Evolutionary conservation across 2,329 filamentous ascomycete species (phyloP).

Genomic region (Fusarium austroafricanum): DNA sequence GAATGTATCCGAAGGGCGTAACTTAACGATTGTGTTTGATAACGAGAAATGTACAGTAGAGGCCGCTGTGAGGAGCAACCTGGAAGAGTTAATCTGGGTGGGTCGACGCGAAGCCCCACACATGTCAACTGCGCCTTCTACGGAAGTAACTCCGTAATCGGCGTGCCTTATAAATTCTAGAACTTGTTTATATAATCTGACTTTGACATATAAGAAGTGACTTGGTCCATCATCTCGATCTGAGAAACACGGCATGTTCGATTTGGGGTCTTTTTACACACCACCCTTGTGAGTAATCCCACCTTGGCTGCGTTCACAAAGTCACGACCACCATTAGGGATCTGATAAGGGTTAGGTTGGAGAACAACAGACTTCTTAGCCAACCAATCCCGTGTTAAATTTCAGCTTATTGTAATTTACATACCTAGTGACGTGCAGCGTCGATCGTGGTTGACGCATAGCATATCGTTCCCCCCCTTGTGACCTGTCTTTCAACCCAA

Average conservation of each 20-base stretch:
- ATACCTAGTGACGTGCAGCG: not conserved
- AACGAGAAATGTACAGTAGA: not conserved
- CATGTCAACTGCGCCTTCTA: not conserved
- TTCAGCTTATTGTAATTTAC: not conserved
- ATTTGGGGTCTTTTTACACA: not conserved
- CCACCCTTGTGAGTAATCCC: not conserved
- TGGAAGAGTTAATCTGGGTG: slow-evolving; percentile 4
- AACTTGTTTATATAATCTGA: not conserved
- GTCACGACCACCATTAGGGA: not conserved
- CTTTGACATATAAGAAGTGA: not conserved
- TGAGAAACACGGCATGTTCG: not conserved
- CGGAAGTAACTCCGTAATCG: not conserved
- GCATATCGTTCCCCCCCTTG: not conserved
- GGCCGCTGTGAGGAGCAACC: not conserved
- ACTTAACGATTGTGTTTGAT: not conserved
- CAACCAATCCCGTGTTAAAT: not conserved
- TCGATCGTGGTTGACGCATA: not conserved
- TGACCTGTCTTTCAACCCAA: not conserved
- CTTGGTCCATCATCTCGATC: not conserved
- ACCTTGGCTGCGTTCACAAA: not conserved
- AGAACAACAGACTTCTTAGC: not conserved
- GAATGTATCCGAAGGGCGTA: slow-evolving; percentile 6
- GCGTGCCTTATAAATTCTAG: not conserved
- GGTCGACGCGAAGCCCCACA: not conserved
- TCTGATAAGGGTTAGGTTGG: not conserved